These are phyloP conservation scores for Allantophomopsis cytisporea DNA, from an alignment of 2,329 filamentous ascomycete genomes.

Conservation along the genomic window DNA sequence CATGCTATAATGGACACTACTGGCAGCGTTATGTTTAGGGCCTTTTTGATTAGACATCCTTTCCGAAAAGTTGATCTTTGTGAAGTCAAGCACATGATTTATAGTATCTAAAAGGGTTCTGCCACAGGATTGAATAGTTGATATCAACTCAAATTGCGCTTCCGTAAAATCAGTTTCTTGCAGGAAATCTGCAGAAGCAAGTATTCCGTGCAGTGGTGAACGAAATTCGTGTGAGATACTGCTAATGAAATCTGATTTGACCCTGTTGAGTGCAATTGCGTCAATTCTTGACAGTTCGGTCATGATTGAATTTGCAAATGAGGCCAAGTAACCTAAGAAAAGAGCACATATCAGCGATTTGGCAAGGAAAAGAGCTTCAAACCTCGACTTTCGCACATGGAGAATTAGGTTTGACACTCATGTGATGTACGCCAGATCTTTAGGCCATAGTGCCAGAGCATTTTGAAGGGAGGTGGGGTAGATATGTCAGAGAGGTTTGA, in stretches of 20 bases:
- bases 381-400: no score
- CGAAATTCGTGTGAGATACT: constrained; percentile 27
- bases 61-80: constrained; percentile 25
- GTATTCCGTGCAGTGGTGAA: constrained; percentile 42
- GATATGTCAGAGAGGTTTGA: no score
- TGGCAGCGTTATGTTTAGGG: constrained; percentile 4
- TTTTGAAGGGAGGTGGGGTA: no score
- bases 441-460: no score
- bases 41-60: background rate
- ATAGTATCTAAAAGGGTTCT: constrained; percentile 22
- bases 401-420: no score
- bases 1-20: background rate
- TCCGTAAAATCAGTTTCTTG: constrained; percentile 32
- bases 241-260: background rate
- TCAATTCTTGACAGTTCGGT: background rate
- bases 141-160: constrained; percentile 26
- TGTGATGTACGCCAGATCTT: no score
- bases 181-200: constrained; percentile 34
- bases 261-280: background rate
- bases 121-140: constrained; percentile 31
- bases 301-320: background rate
- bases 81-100: constrained; percentile 20
- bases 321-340: constrained; percentile 17
- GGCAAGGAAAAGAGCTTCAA: constrained; percentile 10
- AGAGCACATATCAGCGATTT: constrained; percentile 24